These are phyloP conservation scores for Pleomassaria siparia DNA, from an alignment of 2,329 filamentous ascomycete genomes.

Conservation along the genomic window DNA sequence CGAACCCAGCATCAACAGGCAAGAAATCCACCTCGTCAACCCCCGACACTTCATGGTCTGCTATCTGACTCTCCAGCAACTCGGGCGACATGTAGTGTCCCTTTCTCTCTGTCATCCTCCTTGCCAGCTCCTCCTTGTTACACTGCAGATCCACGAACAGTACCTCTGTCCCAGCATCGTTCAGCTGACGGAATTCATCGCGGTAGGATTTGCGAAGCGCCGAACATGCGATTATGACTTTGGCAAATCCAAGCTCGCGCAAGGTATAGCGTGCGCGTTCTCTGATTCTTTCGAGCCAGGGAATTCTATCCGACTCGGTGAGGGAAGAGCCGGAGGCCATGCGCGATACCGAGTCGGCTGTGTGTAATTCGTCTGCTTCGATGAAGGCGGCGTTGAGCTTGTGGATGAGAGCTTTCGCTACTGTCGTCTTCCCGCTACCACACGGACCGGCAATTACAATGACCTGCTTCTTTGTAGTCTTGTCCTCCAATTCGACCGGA, in stretches of 20 bases:
- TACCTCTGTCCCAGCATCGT: slow-evolving; percentile 18
- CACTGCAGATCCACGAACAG: slow-evolving; percentile 43
- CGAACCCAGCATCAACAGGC: neutral
- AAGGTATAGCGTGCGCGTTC: slow-evolving; percentile 19
- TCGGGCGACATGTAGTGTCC: neutral
- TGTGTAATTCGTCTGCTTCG: slow-evolving; percentile 47
- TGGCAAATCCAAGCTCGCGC: slow-evolving; percentile 10
- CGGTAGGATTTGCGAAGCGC: slow-evolving; percentile 39
- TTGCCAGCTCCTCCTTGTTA: neutral
- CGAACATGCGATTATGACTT: slow-evolving; percentile 45
- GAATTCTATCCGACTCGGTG: slow-evolving; percentile 33
- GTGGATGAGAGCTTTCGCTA: slow-evolving; percentile 35
- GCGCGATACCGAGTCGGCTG: slow-evolving; percentile 31
- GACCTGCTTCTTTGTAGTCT: slow-evolving; percentile 20
- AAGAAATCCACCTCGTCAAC: neutral
- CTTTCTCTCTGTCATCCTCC: neutral
- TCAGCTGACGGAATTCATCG: slow-evolving; percentile 29
- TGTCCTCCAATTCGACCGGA: neutral
- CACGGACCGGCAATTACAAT: slow-evolving; percentile 46
- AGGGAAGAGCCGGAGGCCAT: slow-evolving; percentile 37
- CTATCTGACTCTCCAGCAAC: neutral
- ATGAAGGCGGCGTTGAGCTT: slow-evolving; percentile 38
- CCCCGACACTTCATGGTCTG: neutral
- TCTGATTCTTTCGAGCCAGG: slow-evolving; percentile 22
- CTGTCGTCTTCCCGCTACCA: slow-evolving; percentile 47